Base-by-base conservation (phyloP, 75 land plant species). In the Picea sitchensis region DNA sequence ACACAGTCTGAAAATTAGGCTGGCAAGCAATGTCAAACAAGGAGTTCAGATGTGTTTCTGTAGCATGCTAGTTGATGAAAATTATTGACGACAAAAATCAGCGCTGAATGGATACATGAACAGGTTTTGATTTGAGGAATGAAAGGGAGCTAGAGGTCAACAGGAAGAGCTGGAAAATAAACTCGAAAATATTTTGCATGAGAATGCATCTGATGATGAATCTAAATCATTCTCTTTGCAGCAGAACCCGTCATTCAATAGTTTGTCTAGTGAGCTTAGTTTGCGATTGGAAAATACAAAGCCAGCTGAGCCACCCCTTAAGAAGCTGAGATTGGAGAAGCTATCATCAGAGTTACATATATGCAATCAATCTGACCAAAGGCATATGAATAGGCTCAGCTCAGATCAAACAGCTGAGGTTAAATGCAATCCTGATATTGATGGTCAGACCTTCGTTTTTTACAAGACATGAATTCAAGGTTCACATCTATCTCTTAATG, bases 311-410 rank as follows among this genome's bases (percentile, higher is more conserved):
- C 47, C 17, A 13, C 18, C 20, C 15, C 38, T 38, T 68, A 68
- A 68, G 5, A 68, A 68, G 18, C 12, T 18, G 51, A 68, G 72
- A 41, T 17, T 68, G 44, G 72, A 68, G 36, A 68, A 68, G 36
- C 58, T 69, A 79, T 8, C 54, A 51, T 20, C 54, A 23, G 59
- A 30, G 17, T n/a, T 30, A 34, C 23, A 69, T 38, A 60, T 82
- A 76, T 38, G 75, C 36, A 30, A 5, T 73, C 77, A 80, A 36
- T 67, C 36, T 67, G 71, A 67, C 14, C 44, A 69, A 47, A 34
- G 20, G 41, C 73, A 69, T 69, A 69, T 69, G 23, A n/a, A 69
- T 20, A 18, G 21, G 21, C 51, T 69, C 41, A 18, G 41, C 41
- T n/a, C 41, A 18, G 73, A 69, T 20, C 73, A 69, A 51, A 14